phyloP scores from a whole-genome alignment of 805 yeast species.

The Yamadazyma tumulicola region DNA sequence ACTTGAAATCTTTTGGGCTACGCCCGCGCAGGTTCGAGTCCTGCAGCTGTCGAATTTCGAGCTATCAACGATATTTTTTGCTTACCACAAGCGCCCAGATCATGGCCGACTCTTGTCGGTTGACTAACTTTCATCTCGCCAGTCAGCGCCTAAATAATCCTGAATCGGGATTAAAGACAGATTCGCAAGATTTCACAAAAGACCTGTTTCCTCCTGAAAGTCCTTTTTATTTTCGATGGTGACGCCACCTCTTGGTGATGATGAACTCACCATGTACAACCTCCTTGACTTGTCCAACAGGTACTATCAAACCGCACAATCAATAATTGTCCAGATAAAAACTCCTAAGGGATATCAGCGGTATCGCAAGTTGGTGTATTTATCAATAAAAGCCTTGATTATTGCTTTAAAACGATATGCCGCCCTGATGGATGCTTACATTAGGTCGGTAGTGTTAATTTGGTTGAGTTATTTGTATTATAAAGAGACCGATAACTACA shows the following conservation, averaged over 20 bases:
- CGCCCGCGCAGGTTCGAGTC: constrained; percentile 51
- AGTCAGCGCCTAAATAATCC: too few species aligned
- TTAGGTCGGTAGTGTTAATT: constrained; percentile 31
- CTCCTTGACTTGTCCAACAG: constrained; percentile 8
- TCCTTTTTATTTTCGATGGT: too few species aligned
- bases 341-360: constrained; percentile 16
- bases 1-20: constrained; percentile 48
- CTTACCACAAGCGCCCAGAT: too few species aligned
- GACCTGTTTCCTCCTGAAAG: too few species aligned
- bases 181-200: too few species aligned
- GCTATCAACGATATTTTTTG: background rate
- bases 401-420: constrained; percentile 28
- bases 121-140: too few species aligned
- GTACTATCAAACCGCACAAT: constrained; percentile 23
- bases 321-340: constrained; percentile 13
- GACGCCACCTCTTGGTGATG: too few species aligned
- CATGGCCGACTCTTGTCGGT: too few species aligned
- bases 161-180: too few species aligned
- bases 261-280: constrained; percentile 1
- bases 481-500: constrained; percentile 40
- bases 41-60: constrained; percentile 42
- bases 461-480: constrained; percentile 35
- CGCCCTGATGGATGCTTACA: constrained; percentile 22
- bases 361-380: constrained; percentile 29
- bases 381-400: constrained; percentile 34